phyloP scores from a whole-genome alignment of 352 stramenopile genomes.

The Phytopythium montanum region DNA sequence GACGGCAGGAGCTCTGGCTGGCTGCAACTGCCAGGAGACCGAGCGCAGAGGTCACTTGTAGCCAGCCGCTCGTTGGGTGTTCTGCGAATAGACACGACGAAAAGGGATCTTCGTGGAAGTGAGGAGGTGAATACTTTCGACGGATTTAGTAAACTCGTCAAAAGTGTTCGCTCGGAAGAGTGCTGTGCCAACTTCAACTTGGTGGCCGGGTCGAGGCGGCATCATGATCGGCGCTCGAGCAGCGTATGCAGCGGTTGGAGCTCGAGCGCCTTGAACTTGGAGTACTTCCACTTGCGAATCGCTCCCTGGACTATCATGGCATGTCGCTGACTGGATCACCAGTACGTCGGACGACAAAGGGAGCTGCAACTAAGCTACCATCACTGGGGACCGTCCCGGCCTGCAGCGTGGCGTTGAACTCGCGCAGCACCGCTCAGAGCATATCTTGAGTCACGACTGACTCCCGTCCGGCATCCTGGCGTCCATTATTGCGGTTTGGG shows the following conservation, averaged over 20 bases:
- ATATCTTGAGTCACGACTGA: slow-evolving; percentile 24
- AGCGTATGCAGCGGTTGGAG: too few species aligned
- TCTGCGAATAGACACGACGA: neutral
- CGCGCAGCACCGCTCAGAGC: slow-evolving; percentile 40
- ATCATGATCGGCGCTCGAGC: too few species aligned
- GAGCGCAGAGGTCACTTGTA: neutral
- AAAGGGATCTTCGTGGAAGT: neutral
- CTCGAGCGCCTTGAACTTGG: too few species aligned
- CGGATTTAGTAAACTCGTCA: neutral
- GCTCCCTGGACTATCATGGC: too few species aligned
- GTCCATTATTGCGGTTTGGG: slow-evolving; percentile 38
- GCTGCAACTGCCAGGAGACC: neutral
- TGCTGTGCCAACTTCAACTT: too few species aligned
- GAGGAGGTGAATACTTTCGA: neutral
- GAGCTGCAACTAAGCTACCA: too few species aligned
- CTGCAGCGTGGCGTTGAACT: too few species aligned
- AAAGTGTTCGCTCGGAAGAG: neutral
- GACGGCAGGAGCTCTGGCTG: neutral
- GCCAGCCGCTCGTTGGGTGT: neutral
- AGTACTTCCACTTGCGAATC: too few species aligned
- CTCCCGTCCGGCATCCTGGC: slow-evolving; percentile 31
- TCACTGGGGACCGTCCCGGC: too few species aligned
- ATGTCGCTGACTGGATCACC: too few species aligned
- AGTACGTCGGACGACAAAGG: too few species aligned
- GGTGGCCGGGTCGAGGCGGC: too few species aligned